phyloP scores from a whole-genome alignment of 2,329 filamentous ascomycete species.

The Alternaria sp. region DNA sequence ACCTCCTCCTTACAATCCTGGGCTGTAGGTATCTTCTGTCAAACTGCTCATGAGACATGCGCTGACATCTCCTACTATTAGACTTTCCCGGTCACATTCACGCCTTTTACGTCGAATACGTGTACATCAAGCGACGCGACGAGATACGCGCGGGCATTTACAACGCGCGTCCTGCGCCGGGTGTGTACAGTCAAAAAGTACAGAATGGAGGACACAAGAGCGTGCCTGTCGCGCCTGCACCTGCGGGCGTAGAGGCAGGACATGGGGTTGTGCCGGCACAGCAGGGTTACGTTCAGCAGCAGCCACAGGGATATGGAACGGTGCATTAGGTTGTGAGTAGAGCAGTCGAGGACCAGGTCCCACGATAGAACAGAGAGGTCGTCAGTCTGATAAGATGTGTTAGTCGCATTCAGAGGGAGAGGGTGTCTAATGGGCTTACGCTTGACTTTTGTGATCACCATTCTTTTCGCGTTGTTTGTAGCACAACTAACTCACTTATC shows the following conservation, averaged over 20 bases:
- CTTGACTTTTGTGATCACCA: not conserved
- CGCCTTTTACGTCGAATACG: conserved; percentile 81
- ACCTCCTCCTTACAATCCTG: conserved; percentile 55
- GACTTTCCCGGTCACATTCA: conserved; percentile 76
- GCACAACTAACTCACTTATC: not conserved
- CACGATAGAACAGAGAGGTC: not conserved
- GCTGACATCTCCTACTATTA: conserved; percentile 50
- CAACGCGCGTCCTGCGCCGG: conserved; percentile 64
- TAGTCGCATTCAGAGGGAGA: too few relatives aligned
- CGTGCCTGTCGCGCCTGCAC: not conserved
- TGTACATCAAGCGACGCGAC: conserved; percentile 79
- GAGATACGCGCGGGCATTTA: conserved; percentile 65
- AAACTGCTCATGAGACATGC: not conserved
- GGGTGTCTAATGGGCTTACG: not conserved
- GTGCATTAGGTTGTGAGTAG: conserved; percentile 2
- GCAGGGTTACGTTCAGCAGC: conserved; percentile 11
- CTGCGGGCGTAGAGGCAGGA: conserved; percentile 3
- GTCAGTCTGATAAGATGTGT: not conserved
- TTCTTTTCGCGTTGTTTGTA: not conserved
- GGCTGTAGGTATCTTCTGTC: conserved; percentile 35
- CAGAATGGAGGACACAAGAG: conserved; percentile 65
- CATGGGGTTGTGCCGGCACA: conserved; percentile 5
- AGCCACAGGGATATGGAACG: conserved; percentile 18
- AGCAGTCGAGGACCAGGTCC: not conserved
- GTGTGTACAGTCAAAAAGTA: conserved; percentile 75